Evolutionary conservation across 768 basidiomycete species (phyloP).

Genomic region (Scleroderma bovista): DNA sequence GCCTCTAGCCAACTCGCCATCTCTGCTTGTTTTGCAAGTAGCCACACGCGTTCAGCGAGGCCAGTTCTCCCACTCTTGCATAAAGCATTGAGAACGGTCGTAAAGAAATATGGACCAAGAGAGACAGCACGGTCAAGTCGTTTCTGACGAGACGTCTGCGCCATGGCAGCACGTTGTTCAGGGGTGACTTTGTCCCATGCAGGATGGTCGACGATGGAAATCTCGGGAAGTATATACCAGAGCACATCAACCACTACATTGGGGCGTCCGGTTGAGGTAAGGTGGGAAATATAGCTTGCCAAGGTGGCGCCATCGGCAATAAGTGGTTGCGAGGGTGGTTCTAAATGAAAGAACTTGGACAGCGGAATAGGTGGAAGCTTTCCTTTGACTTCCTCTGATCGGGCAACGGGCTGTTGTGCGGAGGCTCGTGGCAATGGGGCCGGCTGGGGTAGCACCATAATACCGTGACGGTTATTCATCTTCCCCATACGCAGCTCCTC

Average conservation of each 20-base stretch:
- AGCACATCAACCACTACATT: constrained; percentile 42
- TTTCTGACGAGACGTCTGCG: constrained; percentile 20
- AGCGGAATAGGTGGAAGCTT: constrained; percentile 1
- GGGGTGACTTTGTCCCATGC: constrained; percentile 28
- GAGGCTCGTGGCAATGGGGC: not conserved
- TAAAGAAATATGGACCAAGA: constrained; percentile 58
- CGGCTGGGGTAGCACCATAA: constrained; percentile 11
- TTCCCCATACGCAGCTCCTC: constrained; percentile 24
- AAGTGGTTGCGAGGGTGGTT: constrained; percentile 12
- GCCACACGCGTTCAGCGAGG: constrained; percentile 60
- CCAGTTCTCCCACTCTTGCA: constrained; percentile 48
- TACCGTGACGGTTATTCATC: constrained; percentile 20
- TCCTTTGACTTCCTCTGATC: not conserved
- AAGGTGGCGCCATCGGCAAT: constrained; percentile 43
- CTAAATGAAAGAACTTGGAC: constrained; percentile 9
- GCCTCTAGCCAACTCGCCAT: constrained; percentile 41
- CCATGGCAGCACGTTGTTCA: constrained; percentile 22
- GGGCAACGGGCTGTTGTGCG: not conserved
- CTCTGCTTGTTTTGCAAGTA: constrained; percentile 55
- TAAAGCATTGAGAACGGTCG: constrained; percentile 55
- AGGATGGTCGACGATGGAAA: constrained; percentile 36
- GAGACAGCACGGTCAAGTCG: constrained; percentile 37
- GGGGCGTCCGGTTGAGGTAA: constrained; percentile 45
- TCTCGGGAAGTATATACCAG: constrained; percentile 53
- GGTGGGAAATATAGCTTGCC: constrained; percentile 45